Conservation (phyloP, 2,329 filamentous ascomycete species). For the Ceratocystis cacaofunesta region DNA sequence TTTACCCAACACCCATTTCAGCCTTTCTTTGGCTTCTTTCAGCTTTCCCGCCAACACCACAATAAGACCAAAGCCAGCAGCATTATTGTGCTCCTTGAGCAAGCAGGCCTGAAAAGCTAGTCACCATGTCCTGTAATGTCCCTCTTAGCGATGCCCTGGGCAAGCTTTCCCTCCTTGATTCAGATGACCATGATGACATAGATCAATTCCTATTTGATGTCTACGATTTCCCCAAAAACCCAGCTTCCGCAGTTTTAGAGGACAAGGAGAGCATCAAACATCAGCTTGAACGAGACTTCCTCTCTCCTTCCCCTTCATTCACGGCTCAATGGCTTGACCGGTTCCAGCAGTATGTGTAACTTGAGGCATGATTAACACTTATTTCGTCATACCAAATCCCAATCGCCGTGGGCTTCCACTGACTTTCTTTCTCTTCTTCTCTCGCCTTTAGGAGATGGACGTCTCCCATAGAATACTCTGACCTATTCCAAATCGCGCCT, state of each 20-base stretch:
- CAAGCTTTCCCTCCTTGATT: constrained; percentile 6
- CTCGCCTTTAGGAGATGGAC: constrained; percentile 49
- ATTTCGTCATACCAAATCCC: background rate
- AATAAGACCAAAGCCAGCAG: no score
- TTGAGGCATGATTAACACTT: no score
- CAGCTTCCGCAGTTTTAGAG: background rate
- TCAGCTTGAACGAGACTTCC: constrained; percentile 59
- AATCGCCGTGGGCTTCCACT: background rate
- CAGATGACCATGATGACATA: constrained; percentile 9
- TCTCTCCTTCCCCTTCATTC: constrained; percentile 67
- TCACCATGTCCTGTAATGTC: background rate
- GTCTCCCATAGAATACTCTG: constrained; percentile 60
- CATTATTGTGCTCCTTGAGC: no score
- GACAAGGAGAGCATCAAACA: constrained; percentile 47
- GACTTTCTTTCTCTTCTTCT: background rate
- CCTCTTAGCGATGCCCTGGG: background rate
- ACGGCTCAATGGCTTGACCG: constrained; percentile 74
- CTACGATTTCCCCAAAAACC: background rate
- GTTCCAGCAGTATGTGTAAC: constrained; percentile 52
- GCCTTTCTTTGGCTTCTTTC: no score
- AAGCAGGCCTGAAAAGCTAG: background rate
- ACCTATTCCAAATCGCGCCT: constrained; percentile 72
- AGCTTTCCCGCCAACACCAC: no score
- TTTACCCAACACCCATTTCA: no score
- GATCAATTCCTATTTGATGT: constrained; percentile 12